Evolutionary conservation across 345 rosid species (phyloP).

Genomic region (Populus tremula): DNA sequence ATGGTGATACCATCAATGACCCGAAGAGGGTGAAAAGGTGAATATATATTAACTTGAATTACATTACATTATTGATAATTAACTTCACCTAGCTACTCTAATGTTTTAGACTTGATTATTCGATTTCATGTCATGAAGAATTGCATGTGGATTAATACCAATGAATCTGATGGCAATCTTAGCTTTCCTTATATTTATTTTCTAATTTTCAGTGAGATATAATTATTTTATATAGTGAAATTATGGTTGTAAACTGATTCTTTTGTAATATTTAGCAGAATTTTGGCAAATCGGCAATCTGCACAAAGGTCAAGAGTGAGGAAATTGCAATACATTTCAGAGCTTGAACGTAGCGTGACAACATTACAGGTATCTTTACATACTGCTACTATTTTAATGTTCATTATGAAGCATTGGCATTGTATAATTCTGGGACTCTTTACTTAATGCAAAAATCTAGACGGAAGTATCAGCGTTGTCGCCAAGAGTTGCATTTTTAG

Average conservation of each 20-base stretch:
- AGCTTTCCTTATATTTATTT: neutral
- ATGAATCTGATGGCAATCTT: neutral
- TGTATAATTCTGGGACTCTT: neutral
- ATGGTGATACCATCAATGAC: constrained; percentile 48
- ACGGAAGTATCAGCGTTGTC: constrained; percentile 85
- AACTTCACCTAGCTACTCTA: neutral
- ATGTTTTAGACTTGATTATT: neutral
- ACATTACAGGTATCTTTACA: constrained; percentile 42
- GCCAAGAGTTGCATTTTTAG: constrained; percentile 77
- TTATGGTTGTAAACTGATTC: neutral
- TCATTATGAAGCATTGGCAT: too few relatives aligned
- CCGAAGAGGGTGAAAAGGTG: constrained; percentile 93
- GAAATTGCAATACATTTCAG: constrained; percentile 58
- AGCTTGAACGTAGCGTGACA: constrained; percentile 65
- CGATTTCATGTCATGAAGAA: neutral
- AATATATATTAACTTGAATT: neutral
- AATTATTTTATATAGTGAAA: neutral
- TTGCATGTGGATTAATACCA: constrained; percentile 1
- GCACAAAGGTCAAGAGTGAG: constrained; percentile 72
- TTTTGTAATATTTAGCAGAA: constrained; percentile 31
- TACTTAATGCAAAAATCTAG: constrained; percentile 31
- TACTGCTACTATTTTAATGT: too few relatives aligned
- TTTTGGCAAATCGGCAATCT: constrained; percentile 69
- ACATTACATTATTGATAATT: neutral
- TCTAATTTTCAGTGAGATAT: too few relatives aligned